phyloP scores from a whole-genome alignment of 441 rosid species.

The Euphorbia schlechtendalii region DNA sequence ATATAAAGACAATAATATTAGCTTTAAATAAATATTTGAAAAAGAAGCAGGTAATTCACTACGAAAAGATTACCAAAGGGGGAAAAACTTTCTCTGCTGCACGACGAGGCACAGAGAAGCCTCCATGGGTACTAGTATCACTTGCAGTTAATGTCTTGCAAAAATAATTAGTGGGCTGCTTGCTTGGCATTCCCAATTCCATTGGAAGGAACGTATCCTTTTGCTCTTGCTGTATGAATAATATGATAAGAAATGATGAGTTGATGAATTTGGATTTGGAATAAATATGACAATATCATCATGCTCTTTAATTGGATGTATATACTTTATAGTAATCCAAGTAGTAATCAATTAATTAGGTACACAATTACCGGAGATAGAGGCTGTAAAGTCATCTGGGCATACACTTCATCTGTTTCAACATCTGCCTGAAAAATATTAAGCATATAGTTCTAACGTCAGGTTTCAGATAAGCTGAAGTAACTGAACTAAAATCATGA shows the following conservation, averaged over 20 bases:
- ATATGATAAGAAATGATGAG: neutral
- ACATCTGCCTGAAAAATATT: conserved; percentile 89
- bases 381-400: conserved; percentile 98
- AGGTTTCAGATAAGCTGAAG: neutral
- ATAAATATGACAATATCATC: neutral
- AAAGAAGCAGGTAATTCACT: neutral
- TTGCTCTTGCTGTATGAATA: conserved; percentile 68
- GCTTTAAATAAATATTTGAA: conserved; percentile 7
- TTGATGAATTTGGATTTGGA: neutral
- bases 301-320: neutral
- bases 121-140: conserved; percentile 99
- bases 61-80: conserved; percentile 55
- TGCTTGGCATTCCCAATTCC: conserved; percentile 77
- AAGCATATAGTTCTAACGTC: neutral
- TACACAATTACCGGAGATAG: conserved; percentile 51
- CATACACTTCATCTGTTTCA: too few relatives aligned
- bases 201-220: conserved; percentile 81
- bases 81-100: conserved; percentile 99
- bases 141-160: too few relatives aligned
- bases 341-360: neutral
- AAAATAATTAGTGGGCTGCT: conserved; percentile 92
- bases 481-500: neutral
- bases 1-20: neutral
- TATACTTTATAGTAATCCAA: neutral
- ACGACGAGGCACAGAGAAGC: conserved; percentile 97